Evolutionary conservation across 208 protist genomes (phyloP).

Genomic region (Acanthamoeba rhysodes): DNA sequence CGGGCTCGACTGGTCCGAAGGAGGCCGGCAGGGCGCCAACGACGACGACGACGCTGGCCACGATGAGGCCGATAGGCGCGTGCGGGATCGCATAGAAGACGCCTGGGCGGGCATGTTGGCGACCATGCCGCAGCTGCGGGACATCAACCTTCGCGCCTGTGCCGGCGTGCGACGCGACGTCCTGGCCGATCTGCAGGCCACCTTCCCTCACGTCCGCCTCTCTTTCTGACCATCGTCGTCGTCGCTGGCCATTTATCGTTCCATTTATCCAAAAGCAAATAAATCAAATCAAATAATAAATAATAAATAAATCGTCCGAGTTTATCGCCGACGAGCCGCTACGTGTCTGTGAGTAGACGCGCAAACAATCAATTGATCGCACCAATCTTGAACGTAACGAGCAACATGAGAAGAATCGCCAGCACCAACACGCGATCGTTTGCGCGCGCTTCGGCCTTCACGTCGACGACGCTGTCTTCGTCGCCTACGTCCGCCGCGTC

Average conservation of each 20-base stretch:
- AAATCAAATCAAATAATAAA: no score
- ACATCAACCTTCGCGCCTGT: not conserved
- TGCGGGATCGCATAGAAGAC: not conserved
- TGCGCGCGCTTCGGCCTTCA: not conserved
- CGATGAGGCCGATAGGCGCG: not conserved
- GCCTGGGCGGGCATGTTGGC: not conserved
- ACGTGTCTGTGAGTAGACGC: no score
- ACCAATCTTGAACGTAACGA: no score
- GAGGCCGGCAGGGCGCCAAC: not conserved
- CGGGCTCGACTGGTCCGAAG: no score
- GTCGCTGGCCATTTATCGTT: no score
- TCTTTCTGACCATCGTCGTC: not conserved
- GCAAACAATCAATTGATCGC: no score
- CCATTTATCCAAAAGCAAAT: no score
- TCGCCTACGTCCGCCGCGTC: not conserved
- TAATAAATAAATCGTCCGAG: no score
- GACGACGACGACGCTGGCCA: not conserved
- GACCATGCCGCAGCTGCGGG: not conserved
- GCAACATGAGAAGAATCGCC: not conserved
- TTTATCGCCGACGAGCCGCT: no score
- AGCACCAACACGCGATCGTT: not conserved
- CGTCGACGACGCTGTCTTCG: not conserved
- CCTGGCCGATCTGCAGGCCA: not conserved
- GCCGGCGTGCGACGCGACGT: not conserved
- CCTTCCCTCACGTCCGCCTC: conserved; percentile 15